Conservation (phyloP, 208 protist genomes). For the Entamoeba moshkovskii region DNA sequence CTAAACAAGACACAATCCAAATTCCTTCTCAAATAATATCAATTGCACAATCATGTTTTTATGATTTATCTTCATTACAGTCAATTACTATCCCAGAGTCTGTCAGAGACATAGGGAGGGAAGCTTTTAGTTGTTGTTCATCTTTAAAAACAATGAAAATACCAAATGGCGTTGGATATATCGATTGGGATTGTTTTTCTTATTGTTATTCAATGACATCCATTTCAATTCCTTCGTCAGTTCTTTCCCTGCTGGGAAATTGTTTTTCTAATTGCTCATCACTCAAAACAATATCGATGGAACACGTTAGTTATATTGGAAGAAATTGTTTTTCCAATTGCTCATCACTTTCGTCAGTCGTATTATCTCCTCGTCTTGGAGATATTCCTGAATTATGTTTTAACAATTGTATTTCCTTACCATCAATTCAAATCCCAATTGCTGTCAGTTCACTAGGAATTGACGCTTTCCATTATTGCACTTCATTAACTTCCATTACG, state of each 20-base stretch:
- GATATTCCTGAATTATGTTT: background rate
- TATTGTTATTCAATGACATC: background rate
- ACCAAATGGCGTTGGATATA: background rate
- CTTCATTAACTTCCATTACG: background rate
- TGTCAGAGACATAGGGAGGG: background rate
- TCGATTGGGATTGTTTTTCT: background rate
- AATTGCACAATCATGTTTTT: background rate
- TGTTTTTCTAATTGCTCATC: background rate
- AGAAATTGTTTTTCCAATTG: background rate
- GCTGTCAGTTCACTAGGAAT: background rate
- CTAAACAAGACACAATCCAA: too few relatives aligned
- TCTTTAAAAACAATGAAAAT: background rate
- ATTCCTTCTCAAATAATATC: background rate
- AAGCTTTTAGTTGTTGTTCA: background rate
- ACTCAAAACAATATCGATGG: background rate
- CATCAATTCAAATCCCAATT: background rate
- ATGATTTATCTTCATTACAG: background rate
- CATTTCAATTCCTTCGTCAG: background rate
- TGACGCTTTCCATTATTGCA: background rate
- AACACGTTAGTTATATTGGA: background rate
- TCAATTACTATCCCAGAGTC: background rate
- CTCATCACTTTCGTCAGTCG: background rate
- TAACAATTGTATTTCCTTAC: background rate
- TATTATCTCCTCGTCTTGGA: background rate
- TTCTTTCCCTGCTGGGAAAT: background rate